Percentiles rank a stretch among this genome's conserved stretches.
Conservation (phyloP, 768 basidiomycete species). For the Auriculariales sp. region DNA sequence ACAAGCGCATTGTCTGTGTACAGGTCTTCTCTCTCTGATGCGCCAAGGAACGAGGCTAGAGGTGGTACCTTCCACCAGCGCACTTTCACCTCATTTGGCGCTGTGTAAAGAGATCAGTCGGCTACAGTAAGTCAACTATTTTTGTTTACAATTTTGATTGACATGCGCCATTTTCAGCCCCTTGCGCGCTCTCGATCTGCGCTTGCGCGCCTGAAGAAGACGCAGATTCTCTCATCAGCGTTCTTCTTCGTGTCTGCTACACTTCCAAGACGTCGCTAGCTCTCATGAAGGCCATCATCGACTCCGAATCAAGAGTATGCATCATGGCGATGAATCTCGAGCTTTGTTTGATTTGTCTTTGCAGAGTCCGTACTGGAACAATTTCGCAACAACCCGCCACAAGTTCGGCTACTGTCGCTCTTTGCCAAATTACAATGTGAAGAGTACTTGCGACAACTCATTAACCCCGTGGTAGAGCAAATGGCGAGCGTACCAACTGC, state of each 20-base stretch:
- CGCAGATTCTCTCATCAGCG: conserved; percentile 62
- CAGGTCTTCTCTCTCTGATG: conserved; percentile 71
- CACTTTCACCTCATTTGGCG: no score
- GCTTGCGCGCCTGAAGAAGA: conserved; percentile 70
- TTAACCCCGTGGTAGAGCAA: conserved; percentile 64
- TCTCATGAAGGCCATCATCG: conserved; percentile 75
- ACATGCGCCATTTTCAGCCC: conserved; percentile 23
- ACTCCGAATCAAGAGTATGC: conserved; percentile 74
- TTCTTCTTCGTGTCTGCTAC: conserved; percentile 77
- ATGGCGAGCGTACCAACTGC: conserved; percentile 64
- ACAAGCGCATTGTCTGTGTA: conserved; percentile 66
- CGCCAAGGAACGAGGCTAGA: conserved; percentile 70
- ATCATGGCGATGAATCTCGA: not conserved
- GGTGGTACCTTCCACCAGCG: no score
- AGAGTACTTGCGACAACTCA: conserved; percentile 69
- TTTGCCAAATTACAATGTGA: conserved; percentile 88
- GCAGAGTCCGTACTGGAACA: conserved; percentile 23
- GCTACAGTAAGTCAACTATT: not conserved
- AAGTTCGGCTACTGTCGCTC: conserved; percentile 71
- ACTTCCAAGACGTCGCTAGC: conserved; percentile 53
- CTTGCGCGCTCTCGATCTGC: conserved; percentile 67
- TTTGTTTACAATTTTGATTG: not conserved
- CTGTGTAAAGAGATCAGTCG: not conserved
- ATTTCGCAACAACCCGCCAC: conserved; percentile 79
- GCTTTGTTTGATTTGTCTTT: not conserved